A percentile compares a stretch with the other conserved stretches of the same genome.
Conservation (phyloP, 2,329 filamentous ascomycete species). For the Diaporthe australafricana region DNA sequence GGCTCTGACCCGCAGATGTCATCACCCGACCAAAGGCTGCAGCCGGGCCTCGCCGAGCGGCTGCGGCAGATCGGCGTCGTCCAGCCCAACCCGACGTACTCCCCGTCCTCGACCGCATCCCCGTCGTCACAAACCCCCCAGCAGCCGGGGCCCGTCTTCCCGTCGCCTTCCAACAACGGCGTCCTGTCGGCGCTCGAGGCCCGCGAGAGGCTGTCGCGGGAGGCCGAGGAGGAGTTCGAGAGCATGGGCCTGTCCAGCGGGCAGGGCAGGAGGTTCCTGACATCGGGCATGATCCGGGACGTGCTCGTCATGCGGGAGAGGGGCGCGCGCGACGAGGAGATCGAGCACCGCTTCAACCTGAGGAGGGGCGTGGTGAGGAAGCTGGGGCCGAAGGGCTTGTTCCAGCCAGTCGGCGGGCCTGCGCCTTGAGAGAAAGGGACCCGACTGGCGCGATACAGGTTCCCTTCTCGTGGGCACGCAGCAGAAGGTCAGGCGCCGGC, state of each 20-base stretch:
- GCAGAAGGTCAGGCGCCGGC: not conserved
- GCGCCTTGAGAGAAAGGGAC: slow-evolving; percentile 10
- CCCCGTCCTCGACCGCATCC: slow-evolving; percentile 60
- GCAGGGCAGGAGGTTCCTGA: slow-evolving; percentile 57
- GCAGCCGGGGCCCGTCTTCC: slow-evolving; percentile 41
- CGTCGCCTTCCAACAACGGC: slow-evolving; percentile 51
- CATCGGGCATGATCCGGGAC: slow-evolving; percentile 60
- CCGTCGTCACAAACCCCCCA: slow-evolving; percentile 30
- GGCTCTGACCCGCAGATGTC: slow-evolving; percentile 54
- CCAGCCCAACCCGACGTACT: slow-evolving; percentile 65
- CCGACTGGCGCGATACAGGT: too few relatives aligned
- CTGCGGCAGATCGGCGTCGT: slow-evolving; percentile 67
- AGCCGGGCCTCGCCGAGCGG: slow-evolving; percentile 61
- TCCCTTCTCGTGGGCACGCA: not conserved
- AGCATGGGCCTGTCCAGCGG: slow-evolving; percentile 48
- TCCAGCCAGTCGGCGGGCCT: slow-evolving; percentile 50
- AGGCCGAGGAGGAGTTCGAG: slow-evolving; percentile 58
- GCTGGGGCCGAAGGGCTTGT: slow-evolving; percentile 55
- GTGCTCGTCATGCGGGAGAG: slow-evolving; percentile 56
- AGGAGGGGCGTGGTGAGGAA: slow-evolving; percentile 57
- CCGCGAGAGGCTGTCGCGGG: slow-evolving; percentile 55
- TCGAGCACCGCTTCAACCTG: slow-evolving; percentile 60
- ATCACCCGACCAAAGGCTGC: slow-evolving; percentile 41
- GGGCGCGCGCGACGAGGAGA: slow-evolving; percentile 52
- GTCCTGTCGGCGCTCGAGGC: slow-evolving; percentile 64